Percentiles rank a stretch among this genome's conserved stretches.
These are phyloP conservation scores for Blastobotrys americana DNA, from an alignment of 805 yeast species.

Conservation along the genomic window DNA sequence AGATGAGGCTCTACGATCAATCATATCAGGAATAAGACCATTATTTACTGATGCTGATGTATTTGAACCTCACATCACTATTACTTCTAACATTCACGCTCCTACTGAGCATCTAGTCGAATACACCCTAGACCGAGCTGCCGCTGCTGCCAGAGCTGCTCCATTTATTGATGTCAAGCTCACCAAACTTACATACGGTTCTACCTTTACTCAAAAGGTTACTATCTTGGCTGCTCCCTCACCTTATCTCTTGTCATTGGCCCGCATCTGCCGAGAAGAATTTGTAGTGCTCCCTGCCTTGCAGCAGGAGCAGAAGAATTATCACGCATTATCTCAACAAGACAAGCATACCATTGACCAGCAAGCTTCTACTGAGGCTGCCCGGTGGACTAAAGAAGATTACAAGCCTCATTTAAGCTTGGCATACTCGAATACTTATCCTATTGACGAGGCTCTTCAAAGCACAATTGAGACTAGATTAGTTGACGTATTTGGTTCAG, in stretches of 20 bases:
- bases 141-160: conserved; percentile 48
- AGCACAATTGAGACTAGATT: conserved; percentile 58
- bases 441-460: conserved; percentile 59
- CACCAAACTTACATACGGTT: conserved; percentile 41
- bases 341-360: conserved; percentile 23
- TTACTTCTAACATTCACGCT: conserved; percentile 53
- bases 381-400: conserved; percentile 48
- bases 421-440: conserved; percentile 57
- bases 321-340: conserved; percentile 23
- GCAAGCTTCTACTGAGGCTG: conserved; percentile 40
- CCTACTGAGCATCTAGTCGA: conserved; percentile 47
- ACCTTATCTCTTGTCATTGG: conserved; percentile 45
- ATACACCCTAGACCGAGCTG: conserved; percentile 48
- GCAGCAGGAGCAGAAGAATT: conserved; percentile 17
- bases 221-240: conserved; percentile 42
- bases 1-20: conserved; percentile 48
- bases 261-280: conserved; percentile 34
- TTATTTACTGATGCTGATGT: conserved; percentile 64
- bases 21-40: conserved; percentile 59
- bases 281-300: conserved; percentile 27
- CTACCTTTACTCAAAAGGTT: conserved; percentile 46
- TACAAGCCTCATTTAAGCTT: conserved; percentile 69
- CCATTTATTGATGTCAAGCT: conserved; percentile 35
- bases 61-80: conserved; percentile 72
- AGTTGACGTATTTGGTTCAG: conserved; percentile 53